A percentile compares a stretch with the other conserved stretches of the same genome.
phyloP scores from a whole-genome alignment of 441 rosid species.

The Omphalea diandra region DNA sequence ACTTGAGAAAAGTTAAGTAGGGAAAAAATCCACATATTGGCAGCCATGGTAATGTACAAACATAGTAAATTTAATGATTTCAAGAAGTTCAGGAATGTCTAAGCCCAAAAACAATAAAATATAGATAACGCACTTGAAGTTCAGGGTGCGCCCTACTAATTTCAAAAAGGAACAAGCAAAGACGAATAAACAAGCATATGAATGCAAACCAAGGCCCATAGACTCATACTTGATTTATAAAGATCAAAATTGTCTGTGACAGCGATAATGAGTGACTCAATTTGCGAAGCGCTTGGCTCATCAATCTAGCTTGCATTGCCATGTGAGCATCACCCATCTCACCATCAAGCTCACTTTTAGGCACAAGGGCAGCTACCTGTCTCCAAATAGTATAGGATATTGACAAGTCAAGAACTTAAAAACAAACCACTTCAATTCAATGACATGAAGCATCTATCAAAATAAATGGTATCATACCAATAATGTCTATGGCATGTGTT shows the following conservation, averaged over 20 bases:
- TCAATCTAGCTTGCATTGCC: slow-evolving; percentile 99
- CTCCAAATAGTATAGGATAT: slow-evolving; percentile 2
- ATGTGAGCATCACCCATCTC: slow-evolving; percentile 99
- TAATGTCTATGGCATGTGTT: neutral
- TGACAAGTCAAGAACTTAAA: neutral
- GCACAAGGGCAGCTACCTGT: slow-evolving; percentile 99
- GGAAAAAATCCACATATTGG: neutral
- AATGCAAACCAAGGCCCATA: slow-evolving; percentile 9
- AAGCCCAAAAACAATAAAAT: neutral
- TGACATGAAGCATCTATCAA: slow-evolving; percentile 6
- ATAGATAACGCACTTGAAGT: neutral
- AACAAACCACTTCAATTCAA: slow-evolving; percentile 1
- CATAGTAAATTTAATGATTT: neutral
- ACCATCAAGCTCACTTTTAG: slow-evolving; percentile 95
- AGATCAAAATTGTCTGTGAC: slow-evolving; percentile 79
- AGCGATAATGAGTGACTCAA: slow-evolving; percentile 86
- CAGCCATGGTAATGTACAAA: neutral
- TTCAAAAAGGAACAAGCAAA: slow-evolving; percentile 5
- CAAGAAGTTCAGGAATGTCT: neutral
- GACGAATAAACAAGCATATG: neutral
- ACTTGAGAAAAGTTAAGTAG: neutral
- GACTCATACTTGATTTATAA: slow-evolving; percentile 77
- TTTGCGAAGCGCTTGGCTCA: slow-evolving; percentile 98
- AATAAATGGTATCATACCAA: neutral
- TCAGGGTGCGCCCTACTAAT: neutral